phyloP scores from a whole-genome alignment of 352 stramenopile genomes.

The Globisporangium barbulae region DNA sequence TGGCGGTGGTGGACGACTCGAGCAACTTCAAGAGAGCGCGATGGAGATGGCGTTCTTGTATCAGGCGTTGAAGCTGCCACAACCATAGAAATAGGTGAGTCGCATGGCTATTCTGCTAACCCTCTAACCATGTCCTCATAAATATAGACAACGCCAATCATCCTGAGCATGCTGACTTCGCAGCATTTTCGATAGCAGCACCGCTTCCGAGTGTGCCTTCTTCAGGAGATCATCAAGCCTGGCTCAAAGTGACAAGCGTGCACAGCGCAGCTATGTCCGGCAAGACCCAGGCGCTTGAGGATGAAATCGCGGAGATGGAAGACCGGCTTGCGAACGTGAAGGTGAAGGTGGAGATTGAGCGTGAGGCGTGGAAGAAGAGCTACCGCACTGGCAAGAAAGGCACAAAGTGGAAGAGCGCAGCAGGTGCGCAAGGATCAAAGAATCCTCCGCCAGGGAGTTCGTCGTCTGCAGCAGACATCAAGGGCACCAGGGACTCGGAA shows the following conservation, averaged over 20 bases:
- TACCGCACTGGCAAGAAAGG: slow-evolving; percentile 45
- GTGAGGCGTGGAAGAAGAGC: slow-evolving; percentile 48
- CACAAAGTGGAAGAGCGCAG: slow-evolving; percentile 65
- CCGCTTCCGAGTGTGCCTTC: not conserved
- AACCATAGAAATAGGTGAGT: slow-evolving; percentile 17
- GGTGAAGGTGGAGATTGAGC: slow-evolving; percentile 47
- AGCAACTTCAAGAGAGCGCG: slow-evolving; percentile 73
- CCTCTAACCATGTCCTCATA: slow-evolving; percentile 1
- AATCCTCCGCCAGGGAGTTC: not conserved
- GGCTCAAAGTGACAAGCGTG: not conserved
- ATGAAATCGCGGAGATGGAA: slow-evolving; percentile 61
- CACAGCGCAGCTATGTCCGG: slow-evolving; percentile 29
- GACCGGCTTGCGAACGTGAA: slow-evolving; percentile 51
- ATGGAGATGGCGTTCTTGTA: slow-evolving; percentile 87
- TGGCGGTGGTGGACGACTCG: slow-evolving; percentile 63
- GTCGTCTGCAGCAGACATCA: slow-evolving; percentile 1
- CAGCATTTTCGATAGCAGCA: not conserved
- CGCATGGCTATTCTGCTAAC: slow-evolving; percentile 12
- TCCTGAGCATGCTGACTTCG: not conserved
- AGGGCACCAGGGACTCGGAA: not conserved
- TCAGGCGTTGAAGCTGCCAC: slow-evolving; percentile 53
- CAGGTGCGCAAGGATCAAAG: slow-evolving; percentile 1
- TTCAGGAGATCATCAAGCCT: not conserved
- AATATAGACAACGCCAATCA: slow-evolving; percentile 7
- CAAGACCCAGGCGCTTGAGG: slow-evolving; percentile 43